Base-by-base conservation (phyloP, 208 protist species). In the Leishmania arabica region DNA sequence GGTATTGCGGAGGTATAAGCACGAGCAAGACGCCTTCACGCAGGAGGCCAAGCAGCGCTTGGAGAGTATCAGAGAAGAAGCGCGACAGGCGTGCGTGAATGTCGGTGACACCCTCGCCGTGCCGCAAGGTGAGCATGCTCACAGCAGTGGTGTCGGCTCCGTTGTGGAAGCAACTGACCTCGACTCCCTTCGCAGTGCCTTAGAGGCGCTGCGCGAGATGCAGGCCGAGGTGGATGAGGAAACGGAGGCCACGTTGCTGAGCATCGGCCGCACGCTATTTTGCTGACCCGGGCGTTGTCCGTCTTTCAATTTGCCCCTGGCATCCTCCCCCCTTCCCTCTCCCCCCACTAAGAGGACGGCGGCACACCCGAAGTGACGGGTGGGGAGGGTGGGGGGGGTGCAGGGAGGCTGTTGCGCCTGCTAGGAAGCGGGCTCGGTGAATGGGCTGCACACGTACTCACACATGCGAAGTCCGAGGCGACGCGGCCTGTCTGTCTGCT, bases 181-280 rank as follows among this genome's bases (percentile, higher is more conserved):
- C 21, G 11, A 65, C 21, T 31, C 71, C 3, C 49, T 77, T 45
- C 51, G 60, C 11, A 40, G 31, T 34, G 71, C 65, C 5, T 17
- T 85, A 27, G 82, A 77, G 19, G 37, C 77, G 0, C 76, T 81
- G 34, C 27, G 58, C 15, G 77, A 78, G 47, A 77, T 74, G 60
- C 78, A 27, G 6, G 68, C 58, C 24, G 72, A 77, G 42, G 82
- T 60, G 53, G 75, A 81, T 9, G 27, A 73, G 42, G 77, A 62
- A 4, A 81, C 75, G 0, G 82, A 85, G 8, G 64, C 47, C 1
- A 60, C 51, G 11, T 34, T 85, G 21, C 77, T 85, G 24, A 62
- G 56, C n/a, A 64, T 56, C 9, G 82, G 82, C 19, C 34, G 56
- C 19, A 53, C 77, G 40, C 40, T 85, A 24, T 80, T 84, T 62